phyloP scores from a whole-genome alignment of 148 eudicot genomes.

The Rhododendron kiyosumense region DNA sequence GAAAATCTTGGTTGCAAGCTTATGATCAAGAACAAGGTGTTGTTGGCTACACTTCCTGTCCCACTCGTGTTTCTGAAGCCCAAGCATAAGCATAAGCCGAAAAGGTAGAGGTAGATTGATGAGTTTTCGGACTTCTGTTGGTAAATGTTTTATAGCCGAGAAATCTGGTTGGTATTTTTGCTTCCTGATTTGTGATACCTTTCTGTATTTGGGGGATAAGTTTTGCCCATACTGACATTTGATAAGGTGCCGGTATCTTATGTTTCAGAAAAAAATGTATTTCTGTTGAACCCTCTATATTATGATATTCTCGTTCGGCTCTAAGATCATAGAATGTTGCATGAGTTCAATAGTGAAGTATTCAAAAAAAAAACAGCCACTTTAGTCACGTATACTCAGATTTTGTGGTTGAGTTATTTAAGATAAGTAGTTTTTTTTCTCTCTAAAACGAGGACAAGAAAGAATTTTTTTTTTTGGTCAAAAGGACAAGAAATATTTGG shows the following conservation, averaged over 20 bases:
- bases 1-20: conserved; percentile 72
- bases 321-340: not conserved
- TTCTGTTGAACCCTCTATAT: no score
- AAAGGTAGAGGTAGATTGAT: conserved; percentile 39
- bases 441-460: not conserved
- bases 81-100: conserved; percentile 28
- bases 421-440: not conserved
- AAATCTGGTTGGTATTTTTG: not conserved
- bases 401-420: no score
- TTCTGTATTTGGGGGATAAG: not conserved
- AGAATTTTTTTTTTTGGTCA: no score
- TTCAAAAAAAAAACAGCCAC: no score
- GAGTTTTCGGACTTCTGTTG: not conserved
- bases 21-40: conserved; percentile 18
- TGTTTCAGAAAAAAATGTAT: not conserved
- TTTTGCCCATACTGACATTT: not conserved
- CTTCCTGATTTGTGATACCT: not conserved
- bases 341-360: no score
- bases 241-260: not conserved
- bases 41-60: conserved; percentile 55
- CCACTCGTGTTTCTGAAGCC: conserved; percentile 51
- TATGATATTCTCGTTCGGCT: not conserved
- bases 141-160: not conserved
- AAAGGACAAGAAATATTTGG: not conserved
- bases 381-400: no score